Base-by-base conservation (phyloP, 345 rosid genomes). In the Citrus mangshanensis region DNA sequence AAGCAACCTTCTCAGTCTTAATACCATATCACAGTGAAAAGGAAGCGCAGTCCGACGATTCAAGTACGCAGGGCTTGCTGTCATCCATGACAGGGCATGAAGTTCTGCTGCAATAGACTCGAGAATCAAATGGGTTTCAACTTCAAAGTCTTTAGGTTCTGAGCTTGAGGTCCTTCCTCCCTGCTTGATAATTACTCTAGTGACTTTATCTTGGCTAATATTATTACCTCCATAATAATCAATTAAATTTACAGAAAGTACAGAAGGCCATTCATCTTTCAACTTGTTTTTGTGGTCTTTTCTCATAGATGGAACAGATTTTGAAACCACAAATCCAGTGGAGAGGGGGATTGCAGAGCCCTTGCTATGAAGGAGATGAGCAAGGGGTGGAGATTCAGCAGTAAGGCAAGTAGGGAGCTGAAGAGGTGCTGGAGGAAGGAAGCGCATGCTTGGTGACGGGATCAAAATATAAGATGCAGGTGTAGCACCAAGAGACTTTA, bases 81-180 rank as follows among this genome's bases (percentile, higher is more conserved):
- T 97, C 98, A 97, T 91, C 98, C 97, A 97, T 28, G 99, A 97
- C 68, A 97, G 82, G 75, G 98, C 98, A 83, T 97, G 98, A 82
- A 97, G 98, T 80, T 97, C 99, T 64, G 97, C 98, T 37, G 93
- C 91, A 75, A 97, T 54, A 63, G 93, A 84, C 86, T 91, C 95
- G 0, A 97, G 97, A 84, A 97, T 85, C 74, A 91, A 82, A 85
- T 91, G 98, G 75, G 89, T 87, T 77, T 92, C 92, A 77, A 91
- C 81, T 84, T 93, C 97, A n/a, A 84, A 82, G 78, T 92, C 97
- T 87, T 88, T 91, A 77, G 87, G 85, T 73, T 91, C 98, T 22
- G 92, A 84, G 79, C 80, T 82, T 37, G 68, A 37, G 70, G 79
- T 83, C 72, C 91, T 87, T 73, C 91, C 92, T 54, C 90, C 89